phyloP scores from a whole-genome alignment of 176 grass and related monocot genomes.

The Bromus sterilis region DNA sequence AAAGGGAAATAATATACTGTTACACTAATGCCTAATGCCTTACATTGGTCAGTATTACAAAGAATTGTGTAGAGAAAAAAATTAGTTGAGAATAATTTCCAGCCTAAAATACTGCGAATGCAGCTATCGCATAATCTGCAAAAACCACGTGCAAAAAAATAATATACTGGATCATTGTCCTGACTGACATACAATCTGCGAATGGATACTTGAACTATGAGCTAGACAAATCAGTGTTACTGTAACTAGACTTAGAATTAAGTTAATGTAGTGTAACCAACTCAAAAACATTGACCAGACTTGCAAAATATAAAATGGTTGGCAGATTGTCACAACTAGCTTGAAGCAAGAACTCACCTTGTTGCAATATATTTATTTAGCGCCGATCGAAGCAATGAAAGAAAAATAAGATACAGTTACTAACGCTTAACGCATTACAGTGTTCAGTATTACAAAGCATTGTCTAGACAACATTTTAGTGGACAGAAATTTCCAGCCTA shows the following conservation, averaged over 20 bases:
- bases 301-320: background rate
- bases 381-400: background rate
- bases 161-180: background rate
- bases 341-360: no score
- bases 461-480: background rate
- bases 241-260: background rate
- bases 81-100: background rate
- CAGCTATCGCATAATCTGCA: background rate
- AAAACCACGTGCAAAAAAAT: background rate
- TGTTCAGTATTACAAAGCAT: background rate
- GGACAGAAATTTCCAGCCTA: background rate
- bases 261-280: background rate
- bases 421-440: background rate
- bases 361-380: background rate
- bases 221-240: background rate
- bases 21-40: background rate
- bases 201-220: background rate
- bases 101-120: background rate
- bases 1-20: background rate
- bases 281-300: background rate
- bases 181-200: background rate
- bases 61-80: background rate
- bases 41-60: background rate
- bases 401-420: background rate
- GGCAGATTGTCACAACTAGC: background rate